Percentiles rank a stretch among this genome's conserved stretches.
Conservation (phyloP, 106 monocot species). For the Allium sativum region DNA sequence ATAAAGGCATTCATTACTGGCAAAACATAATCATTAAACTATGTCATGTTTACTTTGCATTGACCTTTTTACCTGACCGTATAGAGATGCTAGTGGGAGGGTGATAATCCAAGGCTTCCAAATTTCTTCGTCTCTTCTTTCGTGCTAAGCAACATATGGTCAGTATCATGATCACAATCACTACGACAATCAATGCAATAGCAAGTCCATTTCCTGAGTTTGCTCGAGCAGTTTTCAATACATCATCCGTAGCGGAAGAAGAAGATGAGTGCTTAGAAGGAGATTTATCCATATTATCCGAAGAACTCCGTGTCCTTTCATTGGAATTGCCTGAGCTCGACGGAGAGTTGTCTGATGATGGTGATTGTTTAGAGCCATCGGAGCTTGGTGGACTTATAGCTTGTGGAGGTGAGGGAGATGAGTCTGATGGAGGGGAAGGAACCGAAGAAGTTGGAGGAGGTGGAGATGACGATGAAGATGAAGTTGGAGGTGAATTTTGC, state of each 20-base stretch:
- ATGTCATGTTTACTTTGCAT: too few relatives aligned
- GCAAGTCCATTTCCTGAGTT: constrained; percentile 7
- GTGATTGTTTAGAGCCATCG: background rate
- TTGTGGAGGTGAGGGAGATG: background rate
- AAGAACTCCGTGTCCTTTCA: constrained; percentile 1
- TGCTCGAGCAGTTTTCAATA: background rate
- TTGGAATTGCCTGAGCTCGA: background rate
- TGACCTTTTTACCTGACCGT: constrained; percentile 27
- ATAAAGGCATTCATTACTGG: too few relatives aligned
- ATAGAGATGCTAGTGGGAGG: constrained; percentile 21
- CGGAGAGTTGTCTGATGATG: background rate
- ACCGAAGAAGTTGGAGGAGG: constrained; percentile 2
- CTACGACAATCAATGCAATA: constrained; percentile 25
- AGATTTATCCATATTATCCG: background rate
- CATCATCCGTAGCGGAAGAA: too few relatives aligned
- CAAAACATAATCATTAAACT: too few relatives aligned
- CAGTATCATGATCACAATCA: constrained; percentile 17
- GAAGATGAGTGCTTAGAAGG: too few relatives aligned
- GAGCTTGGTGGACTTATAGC: background rate
- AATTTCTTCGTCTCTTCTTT: constrained; percentile 23
- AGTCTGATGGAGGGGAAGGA: constrained; percentile 2
- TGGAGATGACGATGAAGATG: background rate
- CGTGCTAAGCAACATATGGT: constrained; percentile 7
- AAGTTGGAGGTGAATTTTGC: constrained; percentile 8
- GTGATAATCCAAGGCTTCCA: constrained; percentile 18